Base-by-base conservation (phyloP, 129 eudicot species). In the Glebionis coronaria region DNA sequence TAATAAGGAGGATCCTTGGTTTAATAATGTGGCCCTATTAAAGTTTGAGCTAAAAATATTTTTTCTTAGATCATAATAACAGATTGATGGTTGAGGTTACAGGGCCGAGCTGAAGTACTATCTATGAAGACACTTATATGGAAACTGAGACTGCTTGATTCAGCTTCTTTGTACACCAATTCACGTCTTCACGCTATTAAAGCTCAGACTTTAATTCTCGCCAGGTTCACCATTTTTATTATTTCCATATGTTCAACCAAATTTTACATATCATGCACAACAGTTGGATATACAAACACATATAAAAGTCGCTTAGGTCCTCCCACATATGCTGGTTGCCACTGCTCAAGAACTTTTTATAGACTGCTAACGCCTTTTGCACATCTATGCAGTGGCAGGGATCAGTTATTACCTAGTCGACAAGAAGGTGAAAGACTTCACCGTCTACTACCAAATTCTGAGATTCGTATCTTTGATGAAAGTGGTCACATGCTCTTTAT, bases 131-230 rank as follows among this genome's bases (percentile, higher is more conserved):
- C 95, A 44, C 84, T 87, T 63, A 53, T 70, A n/a, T 91, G 95
- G 95, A 91, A 85, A 83, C 76, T 91, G 71, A 76, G 69, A 82
- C 56, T 87, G 82, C 75, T 87, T 61, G 83, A 80, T 68, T 78
- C 93, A 67, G 90, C 90, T 58, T 65, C 78, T 53, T 73, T 79
- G 49, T 91, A 52, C 80, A 88, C 88, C 65, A 91, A 87, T 79
- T 91, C 95, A 61, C 95, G 93, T 56, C 85, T 91, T 62, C 90
- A 82, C 63, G 83, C 86, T 63, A 90, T 87, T 66, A 87, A 75
- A 87, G 90, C 95, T 74, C 86, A 85, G 68, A 81, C 87, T 28
- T 70, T 91, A 40, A 61, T 91, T 51, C 88, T 91, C 18, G 69
- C 93, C 72, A 91, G 97, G 97, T 91, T 75, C 25, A 58, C 51